These are phyloP conservation scores for Russula foetens DNA, from an alignment of 768 basidiomycete genomes.

Conservation along the genomic window DNA sequence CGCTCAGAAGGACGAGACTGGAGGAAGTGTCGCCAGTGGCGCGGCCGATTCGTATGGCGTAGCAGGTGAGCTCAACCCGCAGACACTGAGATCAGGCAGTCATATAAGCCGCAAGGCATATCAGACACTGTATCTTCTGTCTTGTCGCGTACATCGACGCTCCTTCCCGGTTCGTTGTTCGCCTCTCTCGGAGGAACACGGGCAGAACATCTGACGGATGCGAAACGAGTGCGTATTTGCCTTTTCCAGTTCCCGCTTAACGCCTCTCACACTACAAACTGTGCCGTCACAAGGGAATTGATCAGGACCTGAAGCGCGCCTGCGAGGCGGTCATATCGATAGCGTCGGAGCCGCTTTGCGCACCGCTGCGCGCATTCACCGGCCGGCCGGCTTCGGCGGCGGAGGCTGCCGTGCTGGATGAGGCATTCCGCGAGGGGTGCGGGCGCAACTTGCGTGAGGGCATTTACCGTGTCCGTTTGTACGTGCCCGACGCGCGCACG, in stretches of 20 bases:
- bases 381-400: conserved; percentile 48
- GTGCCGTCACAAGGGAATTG: conserved; percentile 54
- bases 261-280: too few species aligned
- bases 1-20: conserved; percentile 35
- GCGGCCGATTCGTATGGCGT: conserved; percentile 43
- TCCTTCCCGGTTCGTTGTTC: conserved; percentile 63
- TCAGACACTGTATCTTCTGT: conserved; percentile 51
- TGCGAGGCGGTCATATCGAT: conserved; percentile 79
- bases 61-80: conserved; percentile 38
- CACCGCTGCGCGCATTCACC: conserved; percentile 56
- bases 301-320: conserved; percentile 71
- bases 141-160: conserved; percentile 49
- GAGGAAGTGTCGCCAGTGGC: conserved; percentile 24
- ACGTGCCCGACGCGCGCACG: conserved; percentile 75
- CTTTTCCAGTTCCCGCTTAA: not conserved
- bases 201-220: conserved; percentile 58
- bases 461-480: conserved; percentile 58
- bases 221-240: conserved; percentile 50
- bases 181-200: conserved; percentile 59
- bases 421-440: conserved; percentile 45
- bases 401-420: conserved; percentile 42
- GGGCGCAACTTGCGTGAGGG: conserved; percentile 46
- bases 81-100: not conserved
- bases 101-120: not conserved
- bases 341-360: conserved; percentile 49